Evolutionary conservation across 306 rosid genomes (phyloP).

Genomic region (Prunus kanzakura): DNA sequence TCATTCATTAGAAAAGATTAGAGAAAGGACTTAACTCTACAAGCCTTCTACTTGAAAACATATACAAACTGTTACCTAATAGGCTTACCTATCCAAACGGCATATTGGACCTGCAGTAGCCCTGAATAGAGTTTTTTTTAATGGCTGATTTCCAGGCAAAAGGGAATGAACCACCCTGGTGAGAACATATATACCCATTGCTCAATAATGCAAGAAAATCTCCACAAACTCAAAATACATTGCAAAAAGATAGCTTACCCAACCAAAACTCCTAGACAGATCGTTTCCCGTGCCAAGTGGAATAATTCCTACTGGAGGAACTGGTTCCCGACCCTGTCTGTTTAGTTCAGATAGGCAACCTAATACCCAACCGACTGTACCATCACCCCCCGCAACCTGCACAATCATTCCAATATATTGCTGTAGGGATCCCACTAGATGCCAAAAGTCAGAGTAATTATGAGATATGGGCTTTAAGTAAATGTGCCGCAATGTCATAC

Average conservation of each 20-base stretch:
- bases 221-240: constrained; percentile 15
- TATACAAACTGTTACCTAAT: neutral
- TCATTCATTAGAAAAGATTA: neutral
- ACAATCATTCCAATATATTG: constrained; percentile 28
- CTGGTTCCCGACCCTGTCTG: constrained; percentile 46
- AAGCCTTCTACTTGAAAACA: constrained; percentile 2
- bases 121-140: constrained; percentile 60
- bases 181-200: constrained; percentile 25
- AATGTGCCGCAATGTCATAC: constrained; percentile 40
- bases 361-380: constrained; percentile 97
- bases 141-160: constrained; percentile 87
- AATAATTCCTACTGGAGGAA: constrained; percentile 85
- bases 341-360: constrained; percentile 79
- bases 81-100: constrained; percentile 68
- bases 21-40: neutral
- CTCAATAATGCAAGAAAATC: constrained; percentile 26
- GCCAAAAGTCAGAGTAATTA: constrained; percentile 6
- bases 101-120: constrained; percentile 59
- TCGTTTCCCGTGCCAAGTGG: constrained; percentile 99
- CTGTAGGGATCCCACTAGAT: neutral
- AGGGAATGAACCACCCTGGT: constrained; percentile 98
- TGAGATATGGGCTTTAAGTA: constrained; percentile 2
- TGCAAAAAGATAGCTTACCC: constrained; percentile 59
- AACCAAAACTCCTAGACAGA: constrained; percentile 83
- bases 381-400: constrained; percentile 99